A percentile compares a stretch with the other conserved stretches of the same genome.
phyloP scores from a whole-genome alignment of 768 basidiomycete genomes.

The Lactarius sp. region DNA sequence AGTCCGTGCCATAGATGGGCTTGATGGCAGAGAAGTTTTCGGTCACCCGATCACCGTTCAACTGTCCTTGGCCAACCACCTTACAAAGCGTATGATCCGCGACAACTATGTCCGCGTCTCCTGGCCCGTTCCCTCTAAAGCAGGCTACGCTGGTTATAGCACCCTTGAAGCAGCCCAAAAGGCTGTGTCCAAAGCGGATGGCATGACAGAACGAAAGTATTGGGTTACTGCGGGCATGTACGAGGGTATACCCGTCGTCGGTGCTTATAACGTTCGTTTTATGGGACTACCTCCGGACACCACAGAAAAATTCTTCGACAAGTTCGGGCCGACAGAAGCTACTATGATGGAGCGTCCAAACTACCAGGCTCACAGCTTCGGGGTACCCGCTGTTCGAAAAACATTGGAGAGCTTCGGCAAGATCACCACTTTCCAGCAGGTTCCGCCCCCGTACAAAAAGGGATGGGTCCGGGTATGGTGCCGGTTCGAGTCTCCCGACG shows the following conservation, averaged over 20 bases:
- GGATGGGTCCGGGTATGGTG: slow-evolving; percentile 52
- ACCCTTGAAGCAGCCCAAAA: slow-evolving; percentile 43
- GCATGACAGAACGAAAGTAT: slow-evolving; percentile 36
- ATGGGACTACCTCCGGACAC: slow-evolving; percentile 46
- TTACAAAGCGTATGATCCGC: slow-evolving; percentile 38
- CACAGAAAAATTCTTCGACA: slow-evolving; percentile 38
- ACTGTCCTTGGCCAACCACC: slow-evolving; percentile 40
- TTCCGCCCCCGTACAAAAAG: slow-evolving; percentile 47
- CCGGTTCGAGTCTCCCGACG: slow-evolving; percentile 45
- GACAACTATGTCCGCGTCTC: slow-evolving; percentile 54
- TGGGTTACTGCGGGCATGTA: slow-evolving; percentile 48
- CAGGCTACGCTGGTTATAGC: slow-evolving; percentile 61
- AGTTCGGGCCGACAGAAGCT: slow-evolving; percentile 45
- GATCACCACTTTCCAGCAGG: slow-evolving; percentile 41
- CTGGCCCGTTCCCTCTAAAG: slow-evolving; percentile 54
- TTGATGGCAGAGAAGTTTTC: slow-evolving; percentile 45
- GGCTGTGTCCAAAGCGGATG: slow-evolving; percentile 44
- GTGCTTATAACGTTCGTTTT: slow-evolving; percentile 57
- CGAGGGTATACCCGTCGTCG: slow-evolving; percentile 53
- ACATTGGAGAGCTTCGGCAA: slow-evolving; percentile 38
- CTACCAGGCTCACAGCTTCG: slow-evolving; percentile 35
- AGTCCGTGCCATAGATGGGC: slow-evolving; percentile 43
- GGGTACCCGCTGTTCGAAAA: slow-evolving; percentile 36
- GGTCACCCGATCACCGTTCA: slow-evolving; percentile 41
- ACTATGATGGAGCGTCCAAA: slow-evolving; percentile 51